Conservation (phyloP, 306 rosid genomes). For the Nissolia schottii region DNA sequence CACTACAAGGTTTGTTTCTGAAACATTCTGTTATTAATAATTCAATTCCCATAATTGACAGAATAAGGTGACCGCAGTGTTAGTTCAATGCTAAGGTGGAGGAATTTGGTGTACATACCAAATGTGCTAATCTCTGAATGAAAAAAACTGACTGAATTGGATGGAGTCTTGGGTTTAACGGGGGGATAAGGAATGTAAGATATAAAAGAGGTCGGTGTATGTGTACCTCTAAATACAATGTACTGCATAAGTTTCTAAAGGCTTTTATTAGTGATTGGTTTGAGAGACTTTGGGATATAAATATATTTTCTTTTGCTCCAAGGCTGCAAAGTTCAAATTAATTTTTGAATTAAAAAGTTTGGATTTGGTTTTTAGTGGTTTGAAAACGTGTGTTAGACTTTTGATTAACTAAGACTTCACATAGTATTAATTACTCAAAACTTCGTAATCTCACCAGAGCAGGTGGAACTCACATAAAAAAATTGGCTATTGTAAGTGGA, state of each 20-base stretch:
- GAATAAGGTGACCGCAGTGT: neutral
- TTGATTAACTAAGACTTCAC: neutral
- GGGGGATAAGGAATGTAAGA: neutral
- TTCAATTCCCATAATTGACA: conserved; percentile 1
- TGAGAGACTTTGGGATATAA: neutral
- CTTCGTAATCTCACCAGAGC: neutral
- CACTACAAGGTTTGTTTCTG: conserved; percentile 75
- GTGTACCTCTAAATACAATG: neutral
- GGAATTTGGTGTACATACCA: neutral
- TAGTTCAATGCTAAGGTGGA: neutral
- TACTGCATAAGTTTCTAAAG: neutral
- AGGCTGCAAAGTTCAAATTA: neutral
- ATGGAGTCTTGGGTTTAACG: neutral
- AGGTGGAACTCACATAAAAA: neutral
- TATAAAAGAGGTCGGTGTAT: neutral
- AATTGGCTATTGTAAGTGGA: neutral
- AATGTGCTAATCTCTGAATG: neutral
- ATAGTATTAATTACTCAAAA: neutral
- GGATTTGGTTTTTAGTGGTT: neutral
- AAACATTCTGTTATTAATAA: conserved; percentile 19
- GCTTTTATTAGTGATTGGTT: neutral
- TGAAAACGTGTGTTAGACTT: neutral
- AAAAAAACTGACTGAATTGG: neutral
- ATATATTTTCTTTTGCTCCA: neutral
- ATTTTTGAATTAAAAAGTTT: neutral